Conservation (phyloP, 2,329 filamentous ascomycete genomes). For the Zasmidium angulare region DNA sequence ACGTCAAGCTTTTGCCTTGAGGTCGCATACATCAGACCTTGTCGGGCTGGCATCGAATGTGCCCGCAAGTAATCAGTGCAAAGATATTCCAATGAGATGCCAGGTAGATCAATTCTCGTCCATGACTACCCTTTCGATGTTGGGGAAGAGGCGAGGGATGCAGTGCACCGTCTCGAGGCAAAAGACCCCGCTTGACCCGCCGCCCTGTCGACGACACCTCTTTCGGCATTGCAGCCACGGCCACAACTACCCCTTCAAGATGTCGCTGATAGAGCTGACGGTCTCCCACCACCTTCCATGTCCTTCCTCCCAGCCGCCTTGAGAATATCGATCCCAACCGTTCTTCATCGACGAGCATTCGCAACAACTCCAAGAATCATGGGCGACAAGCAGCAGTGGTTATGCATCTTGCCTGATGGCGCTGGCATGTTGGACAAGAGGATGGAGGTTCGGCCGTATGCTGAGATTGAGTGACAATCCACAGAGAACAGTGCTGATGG, state of each 20-base stretch:
- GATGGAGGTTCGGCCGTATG: slow-evolving; percentile 42
- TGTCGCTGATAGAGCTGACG: neutral
- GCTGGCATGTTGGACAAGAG: slow-evolving; percentile 43
- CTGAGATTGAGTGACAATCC: neutral
- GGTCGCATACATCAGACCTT: too few relatives aligned
- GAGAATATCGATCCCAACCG: neutral
- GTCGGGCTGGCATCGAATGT: too few relatives aligned
- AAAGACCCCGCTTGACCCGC: neutral
- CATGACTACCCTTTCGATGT: neutral
- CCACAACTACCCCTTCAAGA: neutral
- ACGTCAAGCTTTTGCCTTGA: too few relatives aligned
- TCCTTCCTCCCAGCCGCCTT: slow-evolving; percentile 1
- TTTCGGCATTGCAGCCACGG: neutral
- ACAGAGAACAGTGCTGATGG: neutral
- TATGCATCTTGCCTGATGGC: slow-evolving; percentile 51
- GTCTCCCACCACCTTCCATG: neutral
- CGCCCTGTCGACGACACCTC: neutral
- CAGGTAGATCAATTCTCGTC: neutral
- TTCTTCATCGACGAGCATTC: slow-evolving; percentile 16
- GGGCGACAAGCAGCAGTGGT: slow-evolving; percentile 49
- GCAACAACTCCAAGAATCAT: slow-evolving; percentile 28
- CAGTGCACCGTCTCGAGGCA: neutral
- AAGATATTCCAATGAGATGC: neutral
- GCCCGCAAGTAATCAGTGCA: too few relatives aligned
- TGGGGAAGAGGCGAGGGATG: neutral